Evolutionary conservation across 805 yeast genomes (phyloP).

Genomic region (Teunomyces atbi): DNA sequence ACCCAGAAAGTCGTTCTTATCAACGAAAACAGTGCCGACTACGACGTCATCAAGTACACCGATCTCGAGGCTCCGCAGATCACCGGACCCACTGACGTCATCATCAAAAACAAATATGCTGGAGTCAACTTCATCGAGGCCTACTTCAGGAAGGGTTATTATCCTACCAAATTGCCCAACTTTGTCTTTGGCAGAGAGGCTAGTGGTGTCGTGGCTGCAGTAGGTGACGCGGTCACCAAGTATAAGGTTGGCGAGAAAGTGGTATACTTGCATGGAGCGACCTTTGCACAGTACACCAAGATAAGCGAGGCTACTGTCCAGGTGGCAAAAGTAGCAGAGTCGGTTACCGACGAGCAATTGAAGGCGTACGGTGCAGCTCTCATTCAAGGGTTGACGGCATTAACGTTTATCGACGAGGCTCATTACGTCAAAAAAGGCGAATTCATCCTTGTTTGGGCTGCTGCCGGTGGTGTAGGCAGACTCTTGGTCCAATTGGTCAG

Average conservation of each 20-base stretch:
- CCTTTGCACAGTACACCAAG: conserved; percentile 77
- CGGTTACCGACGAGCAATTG: conserved; percentile 46
- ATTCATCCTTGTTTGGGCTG: conserved; percentile 77
- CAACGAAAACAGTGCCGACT: conserved; percentile 51
- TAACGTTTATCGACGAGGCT: conserved; percentile 66
- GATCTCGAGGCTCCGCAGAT: conserved; percentile 61
- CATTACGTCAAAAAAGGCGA: conserved; percentile 70
- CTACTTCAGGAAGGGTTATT: conserved; percentile 78
- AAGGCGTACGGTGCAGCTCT: conserved; percentile 59
- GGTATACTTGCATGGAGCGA: conserved; percentile 46
- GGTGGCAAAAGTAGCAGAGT: conserved; percentile 49
- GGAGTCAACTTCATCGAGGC: conserved; percentile 85
- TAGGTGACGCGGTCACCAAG: conserved; percentile 55
- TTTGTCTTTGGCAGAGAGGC: conserved; percentile 72
- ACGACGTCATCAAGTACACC: conserved; percentile 58
- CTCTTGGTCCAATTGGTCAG: conserved; percentile 63
- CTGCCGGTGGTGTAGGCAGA: conserved; percentile 93
- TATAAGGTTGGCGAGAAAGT: conserved; percentile 70
- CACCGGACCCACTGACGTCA: conserved; percentile 49
- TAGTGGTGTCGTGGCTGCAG: conserved; percentile 63
- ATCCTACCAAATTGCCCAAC: conserved; percentile 56
- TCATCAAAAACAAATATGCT: conserved; percentile 70
- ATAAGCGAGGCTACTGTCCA: conserved; percentile 30
- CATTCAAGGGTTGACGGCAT: conserved; percentile 77
- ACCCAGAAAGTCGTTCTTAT: conserved; percentile 57